Conservation (phyloP, 768 basidiomycete genomes). For the Lepiota subincarnata region DNA sequence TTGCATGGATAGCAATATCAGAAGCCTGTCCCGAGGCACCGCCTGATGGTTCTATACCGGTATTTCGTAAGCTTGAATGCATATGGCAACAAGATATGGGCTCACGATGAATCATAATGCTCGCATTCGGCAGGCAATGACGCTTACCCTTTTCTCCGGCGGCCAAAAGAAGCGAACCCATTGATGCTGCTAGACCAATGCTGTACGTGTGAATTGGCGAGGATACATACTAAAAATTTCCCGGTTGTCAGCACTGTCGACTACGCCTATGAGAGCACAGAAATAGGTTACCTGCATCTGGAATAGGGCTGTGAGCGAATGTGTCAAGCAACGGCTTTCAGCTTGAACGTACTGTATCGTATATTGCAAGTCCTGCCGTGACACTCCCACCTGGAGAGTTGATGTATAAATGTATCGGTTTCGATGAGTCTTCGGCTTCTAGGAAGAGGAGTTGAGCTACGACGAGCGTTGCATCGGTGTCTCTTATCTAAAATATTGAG, state of each 20-base stretch:
- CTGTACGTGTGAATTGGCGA: constrained; percentile 97
- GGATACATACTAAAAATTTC: constrained; percentile 68
- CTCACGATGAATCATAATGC: constrained; percentile 98
- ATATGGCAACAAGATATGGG: constrained; percentile 16
- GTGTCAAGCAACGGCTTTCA: constrained; percentile 7
- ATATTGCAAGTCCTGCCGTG: constrained; percentile 93
- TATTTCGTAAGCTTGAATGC: constrained; percentile 8
- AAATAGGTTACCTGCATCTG: constrained; percentile 64
- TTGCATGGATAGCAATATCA: constrained; percentile 97
- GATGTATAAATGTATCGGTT: constrained; percentile 95
- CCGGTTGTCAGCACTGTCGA: constrained; percentile 3
- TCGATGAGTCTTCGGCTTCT: constrained; percentile 91
- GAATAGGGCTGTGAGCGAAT: background rate
- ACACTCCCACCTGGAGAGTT: constrained; percentile 97
- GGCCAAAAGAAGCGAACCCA: constrained; percentile 91
- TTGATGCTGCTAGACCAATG: constrained; percentile 91
- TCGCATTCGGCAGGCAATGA: constrained; percentile 88
- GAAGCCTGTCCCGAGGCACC: constrained; percentile 94
- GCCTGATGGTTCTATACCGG: constrained; percentile 81
- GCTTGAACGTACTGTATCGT: constrained; percentile 76
- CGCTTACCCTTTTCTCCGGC: constrained; percentile 90
- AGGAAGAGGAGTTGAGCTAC: constrained; percentile 93
- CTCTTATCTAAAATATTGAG: constrained; percentile 62
- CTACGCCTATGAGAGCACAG: constrained; percentile 14
- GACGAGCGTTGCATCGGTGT: constrained; percentile 81